A percentile compares a stretch with the other conserved stretches of the same genome.
These are phyloP conservation scores for Persicaria maculosa DNA, from an alignment of 148 eudicot species.

Conservation along the genomic window DNA sequence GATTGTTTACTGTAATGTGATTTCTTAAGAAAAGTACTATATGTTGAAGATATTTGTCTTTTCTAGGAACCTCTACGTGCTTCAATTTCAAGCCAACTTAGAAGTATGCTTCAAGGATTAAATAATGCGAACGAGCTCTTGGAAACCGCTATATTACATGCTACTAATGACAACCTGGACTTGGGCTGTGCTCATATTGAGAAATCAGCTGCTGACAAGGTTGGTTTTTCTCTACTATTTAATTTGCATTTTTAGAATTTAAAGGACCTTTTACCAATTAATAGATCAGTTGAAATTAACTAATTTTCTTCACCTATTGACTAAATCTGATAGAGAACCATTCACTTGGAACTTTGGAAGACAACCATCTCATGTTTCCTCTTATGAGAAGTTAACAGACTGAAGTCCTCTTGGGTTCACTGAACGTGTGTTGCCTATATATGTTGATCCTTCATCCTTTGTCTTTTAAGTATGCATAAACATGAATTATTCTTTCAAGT, in stretches of 20 bases:
- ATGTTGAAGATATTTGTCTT: not conserved
- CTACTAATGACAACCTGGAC: constrained; percentile 89
- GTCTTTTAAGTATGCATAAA: not conserved
- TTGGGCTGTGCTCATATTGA: constrained; percentile 84
- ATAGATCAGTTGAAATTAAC: not conserved
- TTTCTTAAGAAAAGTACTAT: not conserved
- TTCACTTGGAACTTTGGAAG: not conserved
- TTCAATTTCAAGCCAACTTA: constrained; percentile 66
- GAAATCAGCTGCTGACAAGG: constrained; percentile 94
- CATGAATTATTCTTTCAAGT: not conserved
- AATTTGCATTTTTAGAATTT: not conserved
- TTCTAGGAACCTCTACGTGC: constrained; percentile 85
- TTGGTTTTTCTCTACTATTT: constrained; percentile 14
- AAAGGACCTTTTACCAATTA: not conserved
- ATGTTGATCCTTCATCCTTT: not conserved
- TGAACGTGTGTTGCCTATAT: not conserved
- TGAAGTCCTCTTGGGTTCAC: not conserved
- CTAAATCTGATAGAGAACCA: not conserved
- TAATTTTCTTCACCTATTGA: constrained; percentile 1
- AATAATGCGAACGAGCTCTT: constrained; percentile 45
- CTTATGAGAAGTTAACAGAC: not conserved
- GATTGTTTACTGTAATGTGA: not conserved
- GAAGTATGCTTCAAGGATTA: constrained; percentile 58
- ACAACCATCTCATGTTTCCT: not conserved
- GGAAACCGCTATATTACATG: constrained; percentile 64